Evolutionary conservation across 2,329 filamentous ascomycete genomes (phyloP).

Genomic region (Lachnellula willkommii): DNA sequence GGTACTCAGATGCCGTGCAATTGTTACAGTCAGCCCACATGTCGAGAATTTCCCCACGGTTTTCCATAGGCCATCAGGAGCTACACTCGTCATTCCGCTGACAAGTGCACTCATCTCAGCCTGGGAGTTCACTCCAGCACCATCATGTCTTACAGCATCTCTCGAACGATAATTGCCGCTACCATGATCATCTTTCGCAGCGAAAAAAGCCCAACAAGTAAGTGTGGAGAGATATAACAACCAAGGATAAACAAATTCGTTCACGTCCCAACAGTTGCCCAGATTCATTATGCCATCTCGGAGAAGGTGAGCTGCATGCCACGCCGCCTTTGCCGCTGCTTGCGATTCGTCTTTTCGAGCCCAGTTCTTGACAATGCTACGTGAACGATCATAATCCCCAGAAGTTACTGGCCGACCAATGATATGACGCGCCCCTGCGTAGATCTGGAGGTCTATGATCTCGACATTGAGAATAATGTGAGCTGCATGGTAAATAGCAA

Average conservation of each 20-base stretch:
- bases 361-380: constrained; percentile 48
- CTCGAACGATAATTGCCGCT: not conserved
- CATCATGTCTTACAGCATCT: constrained; percentile 31
- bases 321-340: constrained; percentile 41
- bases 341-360: constrained; percentile 27
- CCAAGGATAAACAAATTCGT: constrained; percentile 56
- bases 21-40: constrained; percentile 48
- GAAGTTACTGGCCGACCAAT: constrained; percentile 49
- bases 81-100: constrained; percentile 33
- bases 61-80: constrained; percentile 31
- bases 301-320: constrained; percentile 50
- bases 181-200: constrained; percentile 15
- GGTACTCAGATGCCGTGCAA: constrained; percentile 50
- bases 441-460: constrained; percentile 57
- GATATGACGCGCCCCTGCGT: constrained; percentile 54
- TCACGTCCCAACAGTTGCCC: constrained; percentile 43
- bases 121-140: constrained; percentile 46
- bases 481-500: constrained; percentile 54
- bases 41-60: constrained; percentile 43
- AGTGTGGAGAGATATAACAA: constrained; percentile 55
- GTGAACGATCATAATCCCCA: constrained; percentile 45
- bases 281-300: constrained; percentile 45
- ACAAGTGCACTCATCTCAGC: constrained; percentile 44
- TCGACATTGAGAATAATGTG: constrained; percentile 53
- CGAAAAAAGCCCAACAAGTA: constrained; percentile 52